phyloP scores from a whole-genome alignment of 331 rosid genomes.

The Saraca asoca region DNA sequence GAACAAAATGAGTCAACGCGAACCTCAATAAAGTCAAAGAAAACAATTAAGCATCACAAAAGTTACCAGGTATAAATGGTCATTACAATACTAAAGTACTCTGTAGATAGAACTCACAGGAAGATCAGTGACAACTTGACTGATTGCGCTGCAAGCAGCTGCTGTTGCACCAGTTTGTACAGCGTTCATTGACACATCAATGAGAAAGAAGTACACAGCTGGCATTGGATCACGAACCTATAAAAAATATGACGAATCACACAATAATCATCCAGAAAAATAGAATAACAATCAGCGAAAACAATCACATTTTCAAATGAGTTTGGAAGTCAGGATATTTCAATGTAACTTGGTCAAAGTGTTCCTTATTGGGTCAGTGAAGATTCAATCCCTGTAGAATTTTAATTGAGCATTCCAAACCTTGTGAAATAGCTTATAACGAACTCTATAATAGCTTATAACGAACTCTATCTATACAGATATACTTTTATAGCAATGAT shows the following conservation, averaged over 20 bases:
- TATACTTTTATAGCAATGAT: too few species aligned
- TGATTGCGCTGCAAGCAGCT: constrained; percentile 97
- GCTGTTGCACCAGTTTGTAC: constrained; percentile 98
- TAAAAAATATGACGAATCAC: constrained; percentile 29
- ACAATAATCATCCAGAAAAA: constrained; percentile 29
- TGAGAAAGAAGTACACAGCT: constrained; percentile 87
- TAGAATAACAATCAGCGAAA: not conserved
- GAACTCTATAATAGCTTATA: too few species aligned
- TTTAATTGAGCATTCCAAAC: too few species aligned
- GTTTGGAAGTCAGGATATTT: constrained; percentile 9
- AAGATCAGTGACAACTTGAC: constrained; percentile 86
- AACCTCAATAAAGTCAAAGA: constrained; percentile 27
- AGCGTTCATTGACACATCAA: constrained; percentile 95
- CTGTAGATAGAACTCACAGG: constrained; percentile 70
- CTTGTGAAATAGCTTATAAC: too few species aligned
- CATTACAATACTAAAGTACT: constrained; percentile 7
- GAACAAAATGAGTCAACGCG: constrained; percentile 16
- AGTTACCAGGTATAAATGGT: constrained; percentile 26
- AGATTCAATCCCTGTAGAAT: too few species aligned
- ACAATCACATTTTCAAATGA: not conserved
- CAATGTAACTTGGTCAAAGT: too few species aligned
- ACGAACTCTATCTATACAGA: too few species aligned
- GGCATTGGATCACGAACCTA: constrained; percentile 99
- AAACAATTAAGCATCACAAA: constrained; percentile 28
- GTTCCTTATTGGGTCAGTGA: too few species aligned